Evolutionary conservation across 164 flowering plant species (phyloP), one percentile per base, ranked within the genome.

Genomic region (Stephania cephalantha): DNA sequence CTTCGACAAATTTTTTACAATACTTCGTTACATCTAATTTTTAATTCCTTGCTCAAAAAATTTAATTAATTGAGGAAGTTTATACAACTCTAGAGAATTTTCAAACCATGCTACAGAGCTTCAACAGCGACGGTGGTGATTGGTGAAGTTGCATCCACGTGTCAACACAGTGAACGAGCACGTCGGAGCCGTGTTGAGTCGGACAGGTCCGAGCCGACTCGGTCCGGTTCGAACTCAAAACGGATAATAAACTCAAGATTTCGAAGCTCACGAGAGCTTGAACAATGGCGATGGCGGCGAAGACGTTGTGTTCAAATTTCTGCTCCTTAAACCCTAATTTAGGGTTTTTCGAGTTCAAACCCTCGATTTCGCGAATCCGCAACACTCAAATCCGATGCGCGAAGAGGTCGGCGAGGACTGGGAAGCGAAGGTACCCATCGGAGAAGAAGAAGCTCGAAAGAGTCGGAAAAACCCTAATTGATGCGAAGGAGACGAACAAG

Each of bases 351-450:
- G 15, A 15, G 8, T 20, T 78, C 77, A 25, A 74, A 48, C 73
- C 67, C 48, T 74, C 71, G 46, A 70, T 66, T 70, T 71, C 81
- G 18, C 70, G 82, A 81, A 78, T 72, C 81, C 69, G 46, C 61
- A 35, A 35, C 42, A 35, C 42, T 72, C 79, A 63, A 44, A 79
- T 89, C 78, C 81, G 44, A 70, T 91, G 91, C 79, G 90, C 87
- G 9, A 88, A 83, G 79, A 83, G 80, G 75, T 63, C 85, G 6
- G 44, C 58, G 75, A 81, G 99, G 75, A 88, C 89, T 3, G 94
- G 98, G 5, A 96, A 92, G 78, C 84, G 71, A 81, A 81, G 97
- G 74, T 96, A 96, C 78, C 99, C 99, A 0, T 96, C 99, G 2
- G 99, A 96, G 89, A 95, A 91, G 90, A 92, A 84, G 91, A 89